These are phyloP conservation scores for Citrus trifoliata DNA, from an alignment of 345 rosid species.

Conservation along the genomic window DNA sequence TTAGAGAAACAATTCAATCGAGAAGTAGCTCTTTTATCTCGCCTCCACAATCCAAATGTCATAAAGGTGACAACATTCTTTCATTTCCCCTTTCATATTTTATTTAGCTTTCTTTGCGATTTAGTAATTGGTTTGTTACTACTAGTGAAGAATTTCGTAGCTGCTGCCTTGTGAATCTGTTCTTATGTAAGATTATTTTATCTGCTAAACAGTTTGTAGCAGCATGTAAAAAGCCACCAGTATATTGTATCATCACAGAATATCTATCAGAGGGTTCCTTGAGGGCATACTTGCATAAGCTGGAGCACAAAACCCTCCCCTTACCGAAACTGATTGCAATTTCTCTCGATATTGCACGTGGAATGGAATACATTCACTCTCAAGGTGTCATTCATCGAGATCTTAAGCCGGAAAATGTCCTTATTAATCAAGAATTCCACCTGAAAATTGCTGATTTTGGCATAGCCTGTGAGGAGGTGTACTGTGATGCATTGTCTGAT, in stretches of 20 bases:
- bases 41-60: slow-evolving; percentile 69
- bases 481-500: slow-evolving; percentile 78
- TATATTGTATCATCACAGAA: slow-evolving; percentile 62
- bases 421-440: slow-evolving; percentile 66
- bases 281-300: slow-evolving; percentile 92
- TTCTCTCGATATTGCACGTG: slow-evolving; percentile 81
- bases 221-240: slow-evolving; percentile 75
- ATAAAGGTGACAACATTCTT: slow-evolving; percentile 57
- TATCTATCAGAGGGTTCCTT: slow-evolving; percentile 76
- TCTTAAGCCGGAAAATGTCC: slow-evolving; percentile 95
- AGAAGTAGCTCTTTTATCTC: slow-evolving; percentile 81
- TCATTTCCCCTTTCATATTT: background rate
- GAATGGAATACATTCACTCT: slow-evolving; percentile 93
- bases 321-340: slow-evolving; percentile 55
- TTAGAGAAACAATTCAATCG: slow-evolving; percentile 81
- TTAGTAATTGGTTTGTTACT: background rate
- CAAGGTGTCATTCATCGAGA: slow-evolving; percentile 89
- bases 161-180: background rate
- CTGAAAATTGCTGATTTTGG: slow-evolving; percentile 96
- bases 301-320: slow-evolving; percentile 71
- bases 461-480: slow-evolving; percentile 88
- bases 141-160: background rate
- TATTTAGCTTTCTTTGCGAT: background rate
- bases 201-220: slow-evolving; percentile 59
- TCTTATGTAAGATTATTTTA: slow-evolving; percentile 17